phyloP scores from a whole-genome alignment of 768 basidiomycete species.

The Lactarius hengduanensis region DNA sequence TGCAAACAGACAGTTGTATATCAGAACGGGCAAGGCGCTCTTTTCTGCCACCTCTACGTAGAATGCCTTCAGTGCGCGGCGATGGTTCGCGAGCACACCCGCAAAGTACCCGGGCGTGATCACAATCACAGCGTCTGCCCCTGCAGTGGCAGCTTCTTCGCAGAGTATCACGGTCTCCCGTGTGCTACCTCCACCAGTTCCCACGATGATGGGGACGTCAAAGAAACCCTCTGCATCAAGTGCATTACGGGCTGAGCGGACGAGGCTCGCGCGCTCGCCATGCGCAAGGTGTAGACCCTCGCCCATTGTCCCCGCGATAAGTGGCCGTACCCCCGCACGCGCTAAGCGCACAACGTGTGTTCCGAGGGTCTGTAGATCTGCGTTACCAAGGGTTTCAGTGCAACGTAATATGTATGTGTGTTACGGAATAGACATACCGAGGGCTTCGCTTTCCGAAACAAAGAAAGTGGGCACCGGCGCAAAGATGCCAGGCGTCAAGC shows the following conservation, averaged over 20 bases:
- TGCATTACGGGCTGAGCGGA: conserved; percentile 64
- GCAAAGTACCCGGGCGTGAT: conserved; percentile 88
- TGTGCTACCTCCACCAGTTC: conserved; percentile 82
- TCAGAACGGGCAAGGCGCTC: conserved; percentile 83
- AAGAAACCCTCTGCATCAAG: conserved; percentile 64
- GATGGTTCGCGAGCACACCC: conserved; percentile 61
- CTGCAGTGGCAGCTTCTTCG: conserved; percentile 75
- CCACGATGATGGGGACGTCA: conserved; percentile 69
- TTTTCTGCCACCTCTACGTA: conserved; percentile 74
- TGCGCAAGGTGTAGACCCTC: conserved; percentile 76
- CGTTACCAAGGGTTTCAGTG: conserved; percentile 1
- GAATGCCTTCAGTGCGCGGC: conserved; percentile 71
- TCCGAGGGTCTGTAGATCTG: conserved; percentile 68
- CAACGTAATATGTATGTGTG: neutral
- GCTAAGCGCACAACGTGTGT: conserved; percentile 65
- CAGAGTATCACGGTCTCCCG: conserved; percentile 76
- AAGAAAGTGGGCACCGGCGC: conserved; percentile 90
- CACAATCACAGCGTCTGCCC: conserved; percentile 85
- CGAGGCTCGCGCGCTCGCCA: conserved; percentile 61
- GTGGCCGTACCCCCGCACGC: conserved; percentile 62
- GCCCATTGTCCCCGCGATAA: conserved; percentile 82
- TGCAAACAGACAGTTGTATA: conserved; percentile 72
- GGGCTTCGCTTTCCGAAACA: conserved; percentile 68
- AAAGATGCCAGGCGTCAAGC: conserved; percentile 72
- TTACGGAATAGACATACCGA: conserved; percentile 52